Base-by-base conservation (phyloP, 495 filamentous ascomycete species). In the Penicillium verhagenii region DNA sequence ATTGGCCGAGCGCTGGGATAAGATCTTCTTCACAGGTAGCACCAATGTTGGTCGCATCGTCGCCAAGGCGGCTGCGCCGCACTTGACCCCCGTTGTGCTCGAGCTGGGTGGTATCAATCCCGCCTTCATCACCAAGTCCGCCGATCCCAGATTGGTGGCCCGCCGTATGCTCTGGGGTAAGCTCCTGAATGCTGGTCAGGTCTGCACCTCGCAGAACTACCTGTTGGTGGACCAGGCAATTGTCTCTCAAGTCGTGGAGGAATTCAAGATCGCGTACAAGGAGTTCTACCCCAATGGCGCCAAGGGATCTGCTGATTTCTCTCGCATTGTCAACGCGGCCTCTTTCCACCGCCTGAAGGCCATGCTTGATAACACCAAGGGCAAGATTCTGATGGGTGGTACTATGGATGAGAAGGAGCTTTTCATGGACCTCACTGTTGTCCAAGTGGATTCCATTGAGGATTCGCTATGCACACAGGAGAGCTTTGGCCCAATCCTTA, bases 1-100 rank as follows among this genome's bases (percentile, higher is more conserved):
- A 29, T 77, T 98, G 11, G 82, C 91, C 47, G 82, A 92, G 72
- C 91, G 91, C 63, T 98, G 92, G 91, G 92, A 95, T 72, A 96
- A 96, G 79, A 93, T 98, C 60, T 93, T 95, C 76, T 98, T 96
- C 76, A 98, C 94, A 14, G 94, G 94, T 42, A 82, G 81, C 57
- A 74, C 78, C 10, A 74, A 64, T 31, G 92, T 97, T 33, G 94
- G 89, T 47, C 89, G 79, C 43, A 93, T 97, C 71, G 85, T 98
- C 59, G 84, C 91, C 20, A 90, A 91, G 74, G 94, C 94, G 57
- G 94, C 94, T 5, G 93, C 94, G 35, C 89, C 94, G 70, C 86
- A 90, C 35, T 76, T 97, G 50, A 97, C 94, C 4, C 94, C 94
- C 0, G 88, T 96, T 19, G 79, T 83, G 31, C 82, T 97, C 51